Evolutionary conservation across 371 early-diverging fungal genomes (phyloP).

Genomic region (Sporodiniella umbellata): DNA sequence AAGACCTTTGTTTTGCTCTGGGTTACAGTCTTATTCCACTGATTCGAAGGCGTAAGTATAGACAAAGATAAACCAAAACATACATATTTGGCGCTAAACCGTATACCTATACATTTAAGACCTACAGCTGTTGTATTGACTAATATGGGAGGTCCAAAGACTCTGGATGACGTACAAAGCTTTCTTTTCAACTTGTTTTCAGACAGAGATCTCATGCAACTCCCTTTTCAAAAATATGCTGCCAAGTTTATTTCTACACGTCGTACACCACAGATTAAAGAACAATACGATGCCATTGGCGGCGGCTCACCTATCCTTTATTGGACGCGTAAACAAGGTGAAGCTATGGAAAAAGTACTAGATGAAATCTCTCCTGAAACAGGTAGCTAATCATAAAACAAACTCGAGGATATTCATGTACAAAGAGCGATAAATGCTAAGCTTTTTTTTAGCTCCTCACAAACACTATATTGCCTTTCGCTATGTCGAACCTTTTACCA

Average conservation of each 20-base stretch:
- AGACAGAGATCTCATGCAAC: constrained; percentile 91
- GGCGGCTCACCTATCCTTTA: constrained; percentile 90
- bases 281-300: constrained; percentile 91
- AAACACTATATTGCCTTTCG: constrained; percentile 92
- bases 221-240: constrained; percentile 76
- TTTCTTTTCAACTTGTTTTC: constrained; percentile 87
- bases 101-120: too few species aligned
- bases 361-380: constrained; percentile 78
- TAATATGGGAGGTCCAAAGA: constrained; percentile 93
- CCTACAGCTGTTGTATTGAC: constrained; percentile 84
- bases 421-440: not conserved
- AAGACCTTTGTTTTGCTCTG: not conserved
- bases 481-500: constrained; percentile 84
- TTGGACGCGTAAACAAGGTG: constrained; percentile 90
- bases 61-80: too few species aligned
- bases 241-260: constrained; percentile 82
- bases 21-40: not conserved
- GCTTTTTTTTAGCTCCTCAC: constrained; percentile 69
- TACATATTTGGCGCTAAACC: too few species aligned
- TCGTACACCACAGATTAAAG: constrained; percentile 83
- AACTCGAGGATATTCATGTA: too few species aligned
- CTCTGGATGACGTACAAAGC: constrained; percentile 71
- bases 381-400: constrained; percentile 43
- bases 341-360: constrained; percentile 71
- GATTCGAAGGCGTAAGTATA: not conserved